Percentiles rank a stretch among this genome's conserved stretches.
phyloP scores from a whole-genome alignment of 345 rosid genomes.

The Aurinia saxatilis region DNA sequence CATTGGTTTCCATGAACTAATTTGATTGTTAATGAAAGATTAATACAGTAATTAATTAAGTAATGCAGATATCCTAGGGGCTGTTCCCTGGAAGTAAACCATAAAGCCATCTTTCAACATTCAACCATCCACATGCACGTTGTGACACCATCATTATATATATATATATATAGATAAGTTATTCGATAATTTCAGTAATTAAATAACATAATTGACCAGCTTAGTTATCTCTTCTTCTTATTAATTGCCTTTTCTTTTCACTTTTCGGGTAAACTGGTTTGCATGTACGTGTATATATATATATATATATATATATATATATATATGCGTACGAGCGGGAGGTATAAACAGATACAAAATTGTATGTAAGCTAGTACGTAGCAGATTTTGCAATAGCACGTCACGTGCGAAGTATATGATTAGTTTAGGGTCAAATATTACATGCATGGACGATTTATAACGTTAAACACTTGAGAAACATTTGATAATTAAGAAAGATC shows the following conservation, averaged over 20 bases:
- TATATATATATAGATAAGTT: slow-evolving; percentile 10
- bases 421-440: slow-evolving; percentile 1
- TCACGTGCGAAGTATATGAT: slow-evolving; percentile 25
- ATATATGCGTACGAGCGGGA: too few species aligned
- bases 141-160: slow-evolving; percentile 34
- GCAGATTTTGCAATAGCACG: slow-evolving; percentile 16
- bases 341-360: neutral
- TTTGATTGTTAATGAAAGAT: slow-evolving; percentile 12
- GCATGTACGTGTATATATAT: slow-evolving; percentile 4
- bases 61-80: slow-evolving; percentile 23
- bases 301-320: too few species aligned
- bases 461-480: neutral
- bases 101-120: slow-evolving; percentile 32
- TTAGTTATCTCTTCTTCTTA: slow-evolving; percentile 1
- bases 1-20: slow-evolving; percentile 18
- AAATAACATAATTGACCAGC: slow-evolving; percentile 10
- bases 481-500: too few species aligned
- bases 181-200: slow-evolving; percentile 1
- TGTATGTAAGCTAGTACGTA: neutral
- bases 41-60: slow-evolving; percentile 4
- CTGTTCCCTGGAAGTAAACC: slow-evolving; percentile 29
- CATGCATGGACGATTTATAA: slow-evolving; percentile 19
- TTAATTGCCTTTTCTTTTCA: neutral
- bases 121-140: slow-evolving; percentile 36
- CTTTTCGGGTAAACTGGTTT: neutral